Conservation (phyloP, 2,329 filamentous ascomycete species). For the Colletotrichum limetticola region DNA sequence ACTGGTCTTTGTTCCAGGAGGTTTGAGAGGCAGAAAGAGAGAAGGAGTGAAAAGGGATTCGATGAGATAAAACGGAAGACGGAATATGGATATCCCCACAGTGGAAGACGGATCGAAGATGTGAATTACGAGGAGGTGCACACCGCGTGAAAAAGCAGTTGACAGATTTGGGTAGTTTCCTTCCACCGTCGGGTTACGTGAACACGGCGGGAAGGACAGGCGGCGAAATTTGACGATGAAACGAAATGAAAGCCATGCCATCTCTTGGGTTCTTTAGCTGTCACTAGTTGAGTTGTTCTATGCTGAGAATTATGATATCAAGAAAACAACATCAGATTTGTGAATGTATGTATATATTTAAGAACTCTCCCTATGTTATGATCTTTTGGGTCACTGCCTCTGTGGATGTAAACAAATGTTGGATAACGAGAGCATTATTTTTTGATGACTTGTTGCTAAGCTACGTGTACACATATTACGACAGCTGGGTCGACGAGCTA, state of each 20-base stretch:
- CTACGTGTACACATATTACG: neutral
- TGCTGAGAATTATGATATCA: too few species aligned
- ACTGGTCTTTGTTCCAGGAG: constrained; percentile 79
- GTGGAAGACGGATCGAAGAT: neutral
- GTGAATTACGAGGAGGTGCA: neutral
- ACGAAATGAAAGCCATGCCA: neutral
- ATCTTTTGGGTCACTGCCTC: too few species aligned
- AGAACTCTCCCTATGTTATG: too few species aligned
- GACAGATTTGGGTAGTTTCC: neutral
- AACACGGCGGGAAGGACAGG: neutral
- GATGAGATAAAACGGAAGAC: neutral
- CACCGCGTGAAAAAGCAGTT: neutral
- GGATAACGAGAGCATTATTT: neutral
- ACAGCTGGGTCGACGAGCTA: too few species aligned
- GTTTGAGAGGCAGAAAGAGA: constrained; percentile 38
- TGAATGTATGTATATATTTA: too few species aligned
- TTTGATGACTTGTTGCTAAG: neutral
- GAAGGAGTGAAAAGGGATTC: too few species aligned
- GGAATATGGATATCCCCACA: neutral
- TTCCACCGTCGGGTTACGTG: too few species aligned
- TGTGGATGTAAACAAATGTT: too few species aligned
- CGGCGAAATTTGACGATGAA: neutral
- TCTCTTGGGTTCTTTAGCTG: neutral
- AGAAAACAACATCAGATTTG: too few species aligned
- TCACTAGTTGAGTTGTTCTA: too few species aligned